Conservation (phyloP, 106 monocot genomes). For the Dendrobium nobile region DNA sequence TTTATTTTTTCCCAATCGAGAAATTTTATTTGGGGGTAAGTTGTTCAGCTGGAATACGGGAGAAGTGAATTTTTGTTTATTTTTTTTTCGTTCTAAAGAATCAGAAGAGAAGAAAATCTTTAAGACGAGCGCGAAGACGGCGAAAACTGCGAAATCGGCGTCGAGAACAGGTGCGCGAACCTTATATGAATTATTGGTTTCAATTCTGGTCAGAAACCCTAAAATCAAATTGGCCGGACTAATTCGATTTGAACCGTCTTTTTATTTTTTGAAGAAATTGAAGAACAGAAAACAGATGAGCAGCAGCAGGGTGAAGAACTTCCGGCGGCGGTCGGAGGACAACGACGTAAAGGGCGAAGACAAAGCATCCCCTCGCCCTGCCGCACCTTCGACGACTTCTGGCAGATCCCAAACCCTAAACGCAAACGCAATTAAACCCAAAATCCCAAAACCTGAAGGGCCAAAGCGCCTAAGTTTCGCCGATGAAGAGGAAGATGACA, state of each 20-base stretch:
- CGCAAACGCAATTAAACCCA: slow-evolving; percentile 12
- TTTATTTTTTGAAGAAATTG: not conserved
- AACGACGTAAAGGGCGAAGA: slow-evolving; percentile 35
- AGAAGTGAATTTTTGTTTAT: no score
- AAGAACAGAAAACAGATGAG: slow-evolving; percentile 15
- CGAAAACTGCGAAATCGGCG: no score
- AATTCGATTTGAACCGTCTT: not conserved
- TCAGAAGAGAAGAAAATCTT: no score
- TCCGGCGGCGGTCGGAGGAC: slow-evolving; percentile 72
- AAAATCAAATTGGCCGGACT: no score
- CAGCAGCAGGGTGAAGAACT: slow-evolving; percentile 58
- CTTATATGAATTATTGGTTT: no score
- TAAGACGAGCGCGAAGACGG: no score
- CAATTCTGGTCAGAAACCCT: no score
- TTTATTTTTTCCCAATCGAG: no score
- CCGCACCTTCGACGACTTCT: not conserved
- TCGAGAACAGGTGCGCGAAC: no score
- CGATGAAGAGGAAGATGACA: slow-evolving; percentile 84
- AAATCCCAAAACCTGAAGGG: slow-evolving; percentile 16
- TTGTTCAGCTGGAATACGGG: no score
- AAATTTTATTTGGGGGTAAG: no score
- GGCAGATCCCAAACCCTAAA: slow-evolving; percentile 17
- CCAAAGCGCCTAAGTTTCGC: slow-evolving; percentile 85
- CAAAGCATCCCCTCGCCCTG: slow-evolving; percentile 8
- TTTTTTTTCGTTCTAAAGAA: no score